Percentiles rank a stretch among this genome's conserved stretches.
Conservation (phyloP, 805 yeast species). For the Debaryomyces tyrocola region DNA sequence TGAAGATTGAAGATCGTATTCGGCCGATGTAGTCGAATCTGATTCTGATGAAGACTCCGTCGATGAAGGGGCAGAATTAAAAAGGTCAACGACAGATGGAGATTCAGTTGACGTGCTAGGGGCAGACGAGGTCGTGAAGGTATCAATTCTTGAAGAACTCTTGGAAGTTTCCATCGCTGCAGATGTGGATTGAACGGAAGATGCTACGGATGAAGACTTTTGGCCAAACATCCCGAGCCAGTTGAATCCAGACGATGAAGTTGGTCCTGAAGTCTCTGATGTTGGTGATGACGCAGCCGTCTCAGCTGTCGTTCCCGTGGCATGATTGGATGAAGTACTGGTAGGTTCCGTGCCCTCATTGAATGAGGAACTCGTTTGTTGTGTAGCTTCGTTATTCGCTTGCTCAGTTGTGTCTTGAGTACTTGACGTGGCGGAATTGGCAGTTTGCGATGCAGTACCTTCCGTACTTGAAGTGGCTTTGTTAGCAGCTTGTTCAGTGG, state of each 20-base stretch:
- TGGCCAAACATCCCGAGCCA: not conserved
- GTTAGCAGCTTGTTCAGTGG: not conserved
- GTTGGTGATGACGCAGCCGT: not conserved
- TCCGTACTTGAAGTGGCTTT: conserved; percentile 1
- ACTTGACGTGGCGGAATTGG: not conserved
- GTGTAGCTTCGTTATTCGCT: not conserved
- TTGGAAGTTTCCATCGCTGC: too few relatives aligned
- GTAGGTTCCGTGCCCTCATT: not conserved
- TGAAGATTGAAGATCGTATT: not conserved
- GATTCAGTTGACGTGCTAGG: too few relatives aligned
- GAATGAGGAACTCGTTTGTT: conserved; percentile 1
- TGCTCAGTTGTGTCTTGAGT: not conserved
- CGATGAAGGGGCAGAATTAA: too few relatives aligned
- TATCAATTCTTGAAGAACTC: too few relatives aligned
- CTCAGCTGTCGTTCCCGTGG: conserved; percentile 1
- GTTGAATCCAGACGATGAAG: not conserved
- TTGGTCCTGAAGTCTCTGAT: conserved; percentile 1
- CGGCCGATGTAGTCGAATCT: not conserved
- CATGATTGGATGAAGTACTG: not conserved
- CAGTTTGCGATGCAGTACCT: not conserved
- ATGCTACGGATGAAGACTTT: not conserved
- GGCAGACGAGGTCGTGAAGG: too few relatives aligned
- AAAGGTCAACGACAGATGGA: too few relatives aligned
- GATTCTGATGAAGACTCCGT: too few relatives aligned
- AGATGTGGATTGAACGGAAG: too few relatives aligned